Evolutionary conservation across 106 monocot genomes (phyloP).

Genomic region (Iris macrosiphon): DNA sequence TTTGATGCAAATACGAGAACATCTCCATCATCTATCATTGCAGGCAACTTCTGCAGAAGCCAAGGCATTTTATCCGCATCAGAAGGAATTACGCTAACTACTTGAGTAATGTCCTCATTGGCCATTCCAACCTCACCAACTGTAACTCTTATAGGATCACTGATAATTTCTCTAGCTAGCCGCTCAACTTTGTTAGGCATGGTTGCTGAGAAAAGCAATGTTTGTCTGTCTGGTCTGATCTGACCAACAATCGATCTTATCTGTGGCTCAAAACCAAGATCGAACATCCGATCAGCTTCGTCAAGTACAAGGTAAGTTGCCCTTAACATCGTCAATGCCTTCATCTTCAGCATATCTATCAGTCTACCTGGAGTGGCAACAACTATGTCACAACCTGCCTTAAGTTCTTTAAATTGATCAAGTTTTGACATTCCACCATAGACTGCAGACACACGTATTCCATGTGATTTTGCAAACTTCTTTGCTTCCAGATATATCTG

Average conservation of each 20-base stretch:
- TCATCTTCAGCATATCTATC: slow-evolving; percentile 81
- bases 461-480: slow-evolving; percentile 74
- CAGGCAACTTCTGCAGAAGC: slow-evolving; percentile 58
- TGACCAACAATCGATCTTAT: slow-evolving; percentile 73
- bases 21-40: slow-evolving; percentile 70
- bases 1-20: slow-evolving; percentile 78
- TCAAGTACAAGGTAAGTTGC: slow-evolving; percentile 79
- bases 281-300: slow-evolving; percentile 89
- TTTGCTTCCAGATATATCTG: slow-evolving; percentile 78
- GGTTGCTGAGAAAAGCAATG: slow-evolving; percentile 78
- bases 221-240: slow-evolving; percentile 75
- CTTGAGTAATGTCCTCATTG: slow-evolving; percentile 78
- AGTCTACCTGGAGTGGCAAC: slow-evolving; percentile 83
- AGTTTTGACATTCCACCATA: slow-evolving; percentile 82
- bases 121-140: slow-evolving; percentile 74
- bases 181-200: slow-evolving; percentile 72
- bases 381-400: slow-evolving; percentile 78
- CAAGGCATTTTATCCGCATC: slow-evolving; percentile 73
- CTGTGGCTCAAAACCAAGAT: slow-evolving; percentile 86
- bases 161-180: slow-evolving; percentile 61
- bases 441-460: slow-evolving; percentile 55
- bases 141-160: slow-evolving; percentile 63
- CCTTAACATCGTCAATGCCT: slow-evolving; percentile 58
- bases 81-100: slow-evolving; percentile 60
- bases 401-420: slow-evolving; percentile 83